Base-by-base conservation (phyloP, 306 rosid genomes). In the Betula pendula region DNA sequence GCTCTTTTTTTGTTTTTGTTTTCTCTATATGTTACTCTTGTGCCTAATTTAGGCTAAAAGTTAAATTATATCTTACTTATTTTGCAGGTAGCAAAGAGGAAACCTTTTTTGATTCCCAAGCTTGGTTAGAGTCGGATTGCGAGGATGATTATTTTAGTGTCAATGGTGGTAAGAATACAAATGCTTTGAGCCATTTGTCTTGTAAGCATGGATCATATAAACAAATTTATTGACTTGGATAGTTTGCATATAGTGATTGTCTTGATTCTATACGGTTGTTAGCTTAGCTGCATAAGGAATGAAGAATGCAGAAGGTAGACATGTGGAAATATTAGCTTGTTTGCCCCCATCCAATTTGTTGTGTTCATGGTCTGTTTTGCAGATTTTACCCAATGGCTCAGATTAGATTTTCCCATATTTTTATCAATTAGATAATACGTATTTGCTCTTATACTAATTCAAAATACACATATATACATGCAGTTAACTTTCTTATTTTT, bases 91-190 rank as follows among this genome's bases (percentile, higher is more conserved):
- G 93, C 85, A 95, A 81, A 71, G 99, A 92, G 55, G 99, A 95
- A 70, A 51, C 88, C 20, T 95, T 83, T 88, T 92, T 89, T 59
- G 99, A 95, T 80, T 82, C 99, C 15, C 85, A 83, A 76, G 85
- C 86, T 29, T 95, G 99, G 97, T 84, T 95, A 83, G 99, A 95
- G 71, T 95, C 99, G 0, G 99, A 95, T 69, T 84, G 92, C 27
- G 99, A 95, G 45, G 97, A 90, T 66, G 98, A 95, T 81, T 95
- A 92, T 80, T 84, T 80, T 17, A 95, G 99, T 75, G 98, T 95
- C 75, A 90, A 92, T 78, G 99, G 99, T 38, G 99, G 99, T 95
- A 89, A 88, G 98, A 48, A 78, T 62, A 56, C 74, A 77, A 74
- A 38, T 45, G 44, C 80, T 62, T 84, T 47, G 60, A 40, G 50